Percentiles rank a stretch among this genome's conserved stretches.
Conservation (phyloP, 2,329 filamentous ascomycete genomes). For the Talaromyces islandicus region DNA sequence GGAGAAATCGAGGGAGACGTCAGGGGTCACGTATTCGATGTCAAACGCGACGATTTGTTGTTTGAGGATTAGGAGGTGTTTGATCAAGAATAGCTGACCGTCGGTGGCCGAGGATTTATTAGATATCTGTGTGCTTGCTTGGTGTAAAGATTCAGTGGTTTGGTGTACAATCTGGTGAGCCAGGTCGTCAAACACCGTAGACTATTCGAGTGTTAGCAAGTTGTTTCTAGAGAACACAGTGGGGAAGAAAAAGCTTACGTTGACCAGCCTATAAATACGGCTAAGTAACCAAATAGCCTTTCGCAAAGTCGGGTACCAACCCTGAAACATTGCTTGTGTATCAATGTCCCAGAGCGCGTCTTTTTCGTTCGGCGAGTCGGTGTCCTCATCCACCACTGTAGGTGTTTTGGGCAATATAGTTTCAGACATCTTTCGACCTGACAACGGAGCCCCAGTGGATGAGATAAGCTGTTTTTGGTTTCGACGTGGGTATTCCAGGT, state of each 20-base stretch:
- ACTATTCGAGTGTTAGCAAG: conserved; percentile 34
- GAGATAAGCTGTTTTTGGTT: conserved; percentile 40
- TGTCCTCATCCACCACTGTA: conserved; percentile 45
- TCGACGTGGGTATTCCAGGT: conserved; percentile 57
- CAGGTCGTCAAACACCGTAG: conserved; percentile 64
- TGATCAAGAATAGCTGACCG: conserved; percentile 85
- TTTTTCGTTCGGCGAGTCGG: conserved; percentile 35
- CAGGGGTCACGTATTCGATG: conserved; percentile 68
- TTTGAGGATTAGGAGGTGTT: conserved; percentile 89
- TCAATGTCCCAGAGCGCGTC: conserved; percentile 50
- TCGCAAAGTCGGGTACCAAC: conserved; percentile 62
- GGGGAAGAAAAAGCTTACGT: conserved; percentile 38
- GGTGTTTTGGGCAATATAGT: conserved; percentile 44
- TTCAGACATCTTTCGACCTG: conserved; percentile 45
- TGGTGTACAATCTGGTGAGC: conserved; percentile 82
- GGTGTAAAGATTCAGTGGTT: conserved; percentile 75
- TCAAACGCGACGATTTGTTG: conserved; percentile 95
- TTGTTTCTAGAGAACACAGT: not conserved
- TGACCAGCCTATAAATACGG: conserved; percentile 63
- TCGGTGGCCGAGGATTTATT: conserved; percentile 60
- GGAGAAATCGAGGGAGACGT: conserved; percentile 62
- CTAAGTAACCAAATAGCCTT: conserved; percentile 65
- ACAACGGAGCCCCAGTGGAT: conserved; percentile 41
- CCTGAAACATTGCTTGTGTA: conserved; percentile 51
- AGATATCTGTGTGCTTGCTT: conserved; percentile 66